phyloP scores from a whole-genome alignment of 495 filamentous ascomycete species.

The Penicillium odoratum region DNA sequence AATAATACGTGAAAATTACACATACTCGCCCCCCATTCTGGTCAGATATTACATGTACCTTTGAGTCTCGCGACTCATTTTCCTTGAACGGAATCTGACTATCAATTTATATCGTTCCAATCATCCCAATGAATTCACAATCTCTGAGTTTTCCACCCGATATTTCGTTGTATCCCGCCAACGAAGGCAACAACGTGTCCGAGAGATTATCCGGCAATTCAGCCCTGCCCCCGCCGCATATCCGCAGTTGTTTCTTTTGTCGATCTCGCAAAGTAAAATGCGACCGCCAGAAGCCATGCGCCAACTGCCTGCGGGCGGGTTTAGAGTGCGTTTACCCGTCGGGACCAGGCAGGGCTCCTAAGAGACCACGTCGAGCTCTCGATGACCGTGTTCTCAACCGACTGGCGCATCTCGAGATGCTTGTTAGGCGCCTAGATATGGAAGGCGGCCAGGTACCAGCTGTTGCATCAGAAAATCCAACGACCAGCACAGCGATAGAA shows the following conservation, averaged over 20 bases:
- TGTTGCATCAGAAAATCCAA: background rate
- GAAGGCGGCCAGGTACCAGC: background rate
- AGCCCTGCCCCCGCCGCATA: background rate
- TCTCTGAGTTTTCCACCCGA: no score
- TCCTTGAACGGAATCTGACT: no score
- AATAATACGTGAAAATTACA: no score
- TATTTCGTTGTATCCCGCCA: no score
- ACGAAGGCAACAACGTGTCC: no score
- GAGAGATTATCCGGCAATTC: no score
- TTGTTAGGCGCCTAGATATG: background rate
- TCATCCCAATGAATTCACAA: no score
- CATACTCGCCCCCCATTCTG: no score
- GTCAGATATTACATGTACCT: no score
- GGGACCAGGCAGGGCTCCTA: slow-evolving; percentile 12
- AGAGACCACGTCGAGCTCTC: slow-evolving; percentile 2
- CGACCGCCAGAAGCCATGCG: slow-evolving; percentile 10
- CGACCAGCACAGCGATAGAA: background rate
- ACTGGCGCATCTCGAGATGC: slow-evolving; percentile 8
- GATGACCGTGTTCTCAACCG: slow-evolving; percentile 3
- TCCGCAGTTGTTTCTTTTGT: slow-evolving; percentile 11
- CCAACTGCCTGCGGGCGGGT: slow-evolving; percentile 2
- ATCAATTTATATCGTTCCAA: no score
- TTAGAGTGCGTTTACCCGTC: slow-evolving; percentile 9
- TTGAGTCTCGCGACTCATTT: no score
- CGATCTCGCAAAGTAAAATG: slow-evolving; percentile 17